Evolutionary conservation across 2,329 filamentous ascomycete genomes (phyloP).

Genomic region (Tothia fuscella): DNA sequence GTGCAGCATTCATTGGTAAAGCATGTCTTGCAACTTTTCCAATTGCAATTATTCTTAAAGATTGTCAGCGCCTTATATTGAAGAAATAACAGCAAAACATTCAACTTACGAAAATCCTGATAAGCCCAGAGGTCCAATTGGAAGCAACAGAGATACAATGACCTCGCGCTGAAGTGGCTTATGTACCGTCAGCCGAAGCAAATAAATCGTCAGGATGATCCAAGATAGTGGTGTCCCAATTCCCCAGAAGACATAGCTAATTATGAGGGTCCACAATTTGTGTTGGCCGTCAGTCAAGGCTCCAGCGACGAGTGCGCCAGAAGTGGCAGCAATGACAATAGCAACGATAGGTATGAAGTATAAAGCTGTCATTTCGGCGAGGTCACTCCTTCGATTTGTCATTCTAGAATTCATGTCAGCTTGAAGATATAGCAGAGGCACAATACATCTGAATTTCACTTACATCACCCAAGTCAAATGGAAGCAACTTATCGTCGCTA

Average conservation of each 20-base stretch:
- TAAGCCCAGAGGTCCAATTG: conserved; percentile 54
- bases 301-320: conserved; percentile 51
- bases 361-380: conserved; percentile 46
- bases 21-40: conserved; percentile 31
- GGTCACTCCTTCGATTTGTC: background rate
- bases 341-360: conserved; percentile 56
- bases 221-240: conserved; percentile 49
- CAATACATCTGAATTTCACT: conserved; percentile 15
- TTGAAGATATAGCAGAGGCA: background rate
- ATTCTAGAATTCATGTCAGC: conserved; percentile 19
- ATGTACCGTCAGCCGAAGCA: conserved; percentile 54
- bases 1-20: conserved; percentile 27
- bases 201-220: conserved; percentile 54
- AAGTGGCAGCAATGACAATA: conserved; percentile 51
- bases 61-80: conserved; percentile 59
- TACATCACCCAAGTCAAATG: conserved; percentile 47
- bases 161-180: conserved; percentile 54
- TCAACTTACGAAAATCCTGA: conserved; percentile 51
- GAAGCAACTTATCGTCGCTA: conserved; percentile 25
- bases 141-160: conserved; percentile 56
- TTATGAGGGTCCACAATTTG: conserved; percentile 48
- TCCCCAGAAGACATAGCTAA: conserved; percentile 59
- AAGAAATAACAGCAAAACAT: conserved; percentile 50
- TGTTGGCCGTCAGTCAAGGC: conserved; percentile 42
- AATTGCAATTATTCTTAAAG: conserved; percentile 36